phyloP scores from a whole-genome alignment of 345 rosid genomes.

The Salix viminalis region DNA sequence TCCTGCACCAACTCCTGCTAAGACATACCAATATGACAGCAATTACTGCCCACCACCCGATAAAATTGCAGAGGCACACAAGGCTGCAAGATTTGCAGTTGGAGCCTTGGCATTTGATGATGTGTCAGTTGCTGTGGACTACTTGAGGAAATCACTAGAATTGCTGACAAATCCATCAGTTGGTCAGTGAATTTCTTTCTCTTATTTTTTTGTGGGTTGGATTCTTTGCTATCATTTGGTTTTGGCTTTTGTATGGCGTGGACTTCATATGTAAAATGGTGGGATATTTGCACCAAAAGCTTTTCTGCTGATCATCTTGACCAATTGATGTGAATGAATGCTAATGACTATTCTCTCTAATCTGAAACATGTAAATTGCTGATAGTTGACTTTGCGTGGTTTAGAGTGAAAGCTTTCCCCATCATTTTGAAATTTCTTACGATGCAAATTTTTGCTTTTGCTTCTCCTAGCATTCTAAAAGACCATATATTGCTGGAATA shows the following conservation, averaged over 20 bases:
- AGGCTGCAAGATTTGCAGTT: slow-evolving; percentile 97
- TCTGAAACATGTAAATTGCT: background rate
- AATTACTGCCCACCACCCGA: slow-evolving; percentile 86
- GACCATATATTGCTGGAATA: too few species aligned
- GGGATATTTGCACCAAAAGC: slow-evolving; percentile 9
- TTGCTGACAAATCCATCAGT: slow-evolving; percentile 67
- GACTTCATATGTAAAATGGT: slow-evolving; percentile 24
- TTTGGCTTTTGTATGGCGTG: slow-evolving; percentile 6
- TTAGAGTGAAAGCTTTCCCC: too few species aligned
- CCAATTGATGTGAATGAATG: slow-evolving; percentile 10
- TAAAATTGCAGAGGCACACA: slow-evolving; percentile 86
- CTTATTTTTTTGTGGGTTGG: background rate
- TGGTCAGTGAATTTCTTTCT: slow-evolving; percentile 25
- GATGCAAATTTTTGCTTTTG: too few species aligned
- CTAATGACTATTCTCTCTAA: background rate
- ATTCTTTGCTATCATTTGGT: background rate
- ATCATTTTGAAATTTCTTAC: too few species aligned
- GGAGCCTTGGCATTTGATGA: slow-evolving; percentile 97
- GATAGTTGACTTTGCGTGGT: background rate
- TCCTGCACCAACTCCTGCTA: slow-evolving; percentile 37
- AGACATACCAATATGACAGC: slow-evolving; percentile 63
- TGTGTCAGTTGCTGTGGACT: slow-evolving; percentile 75
- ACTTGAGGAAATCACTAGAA: slow-evolving; percentile 76
- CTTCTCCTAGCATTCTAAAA: too few species aligned
- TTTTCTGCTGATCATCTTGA: background rate